Evolutionary conservation across 129 eudicot species (phyloP), one percentile per base, ranked within the genome.

Genomic region (Glebionis coronaria): DNA sequence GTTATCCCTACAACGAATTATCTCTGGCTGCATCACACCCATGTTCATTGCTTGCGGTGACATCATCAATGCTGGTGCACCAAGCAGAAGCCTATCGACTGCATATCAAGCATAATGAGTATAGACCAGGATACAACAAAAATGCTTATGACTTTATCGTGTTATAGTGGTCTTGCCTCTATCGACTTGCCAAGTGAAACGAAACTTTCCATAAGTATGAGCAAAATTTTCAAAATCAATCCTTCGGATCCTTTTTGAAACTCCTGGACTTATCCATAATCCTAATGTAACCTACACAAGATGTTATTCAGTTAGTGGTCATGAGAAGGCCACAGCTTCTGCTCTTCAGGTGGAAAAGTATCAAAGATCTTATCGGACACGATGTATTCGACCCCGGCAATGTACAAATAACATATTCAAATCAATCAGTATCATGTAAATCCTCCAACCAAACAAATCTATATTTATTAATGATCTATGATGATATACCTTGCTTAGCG

Each of bases 101-200:
- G 60, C 63, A 72, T 38, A 38, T 13, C 55, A 57, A 4, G 0
- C 19, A 15, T 31, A n/a, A 11, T 68, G 2, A 3, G 23, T 31
- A 11, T 12, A 8, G 1, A 9, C 46, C 4, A 60, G 12, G n/a
- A 10, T 14, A 59, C n/a, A 23, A 59, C 45, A 18, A 42, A 4
- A 12, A 61, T 16, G 50, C 67, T 52, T 53, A 2, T 3, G 21
- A 54, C 12, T 16, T 20, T 11, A 6, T 27, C 14, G 5, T 58
- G 45, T 7, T 56, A 21, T 27, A 27, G 13, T 21, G 50, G 15
- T 38, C 54, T 60, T 62, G 78, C 96, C 97, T 87, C 97, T 80
- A 27, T 91, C 97, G 50, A 80, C 84, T 73, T 91, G 97, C 97
- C 97, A 91, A 9, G 97, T 88, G 87, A 96, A 91, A 96, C 96